A percentile compares a stretch with the other conserved stretches of the same genome.
Conservation (phyloP, 257 asterid species). For the Nicotiana obtusifolia region DNA sequence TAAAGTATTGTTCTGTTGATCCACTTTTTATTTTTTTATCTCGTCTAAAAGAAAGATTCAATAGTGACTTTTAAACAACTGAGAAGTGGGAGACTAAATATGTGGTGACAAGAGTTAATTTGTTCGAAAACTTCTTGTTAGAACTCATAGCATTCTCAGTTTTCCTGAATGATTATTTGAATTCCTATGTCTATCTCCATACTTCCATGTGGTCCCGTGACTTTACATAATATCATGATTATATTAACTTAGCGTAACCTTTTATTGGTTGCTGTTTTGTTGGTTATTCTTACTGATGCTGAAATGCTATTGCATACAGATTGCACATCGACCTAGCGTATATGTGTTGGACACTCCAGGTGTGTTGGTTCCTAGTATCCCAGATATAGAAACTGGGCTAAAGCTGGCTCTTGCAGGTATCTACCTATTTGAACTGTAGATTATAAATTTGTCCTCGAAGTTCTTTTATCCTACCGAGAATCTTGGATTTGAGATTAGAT, state of each 20-base stretch:
- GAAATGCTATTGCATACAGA: slow-evolving; percentile 31
- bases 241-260: neutral
- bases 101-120: neutral
- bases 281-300: neutral
- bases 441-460: neutral
- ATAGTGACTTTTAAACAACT: neutral
- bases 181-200: neutral
- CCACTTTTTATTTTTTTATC: neutral
- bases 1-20: neutral
- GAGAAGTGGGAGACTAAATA: neutral
- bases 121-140: neutral
- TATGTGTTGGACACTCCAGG: slow-evolving; percentile 94
- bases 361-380: slow-evolving; percentile 89
- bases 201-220: neutral
- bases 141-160: neutral
- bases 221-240: neutral
- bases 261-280: neutral
- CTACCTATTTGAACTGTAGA: neutral
- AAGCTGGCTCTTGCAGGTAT: slow-evolving; percentile 94
- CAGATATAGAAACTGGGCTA: slow-evolving; percentile 80
- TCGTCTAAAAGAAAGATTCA: neutral
- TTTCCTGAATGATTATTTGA: neutral
- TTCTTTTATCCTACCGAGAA: neutral
- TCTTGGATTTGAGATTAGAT: neutral
- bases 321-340: slow-evolving; percentile 91